phyloP scores from a whole-genome alignment of 805 yeast species.

The Tetrapisispora fleetii region DNA sequence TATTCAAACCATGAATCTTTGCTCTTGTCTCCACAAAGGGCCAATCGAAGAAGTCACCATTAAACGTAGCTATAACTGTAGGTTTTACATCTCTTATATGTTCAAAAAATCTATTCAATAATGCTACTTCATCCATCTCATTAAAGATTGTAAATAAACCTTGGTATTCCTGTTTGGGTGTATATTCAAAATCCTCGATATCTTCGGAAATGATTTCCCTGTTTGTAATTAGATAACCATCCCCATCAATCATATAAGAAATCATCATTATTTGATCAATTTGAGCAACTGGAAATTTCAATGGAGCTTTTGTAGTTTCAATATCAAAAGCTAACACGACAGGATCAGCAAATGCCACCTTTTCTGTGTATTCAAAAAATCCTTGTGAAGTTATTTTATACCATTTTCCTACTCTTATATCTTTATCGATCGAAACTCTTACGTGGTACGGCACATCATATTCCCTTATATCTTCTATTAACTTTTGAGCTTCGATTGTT shows the following conservation, averaged over 20 bases:
- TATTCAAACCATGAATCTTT: slow-evolving; percentile 68
- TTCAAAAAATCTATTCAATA: slow-evolving; percentile 71
- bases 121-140: slow-evolving; percentile 72
- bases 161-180: slow-evolving; percentile 93
- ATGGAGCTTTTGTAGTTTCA: slow-evolving; percentile 93
- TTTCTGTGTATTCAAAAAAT: slow-evolving; percentile 46
- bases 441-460: slow-evolving; percentile 96
- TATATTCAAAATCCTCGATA: slow-evolving; percentile 93
- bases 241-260: slow-evolving; percentile 98
- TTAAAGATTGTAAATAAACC: slow-evolving; percentile 86
- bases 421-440: slow-evolving; percentile 84
- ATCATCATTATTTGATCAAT: slow-evolving; percentile 97
- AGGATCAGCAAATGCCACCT: slow-evolving; percentile 93
- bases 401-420: slow-evolving; percentile 93
- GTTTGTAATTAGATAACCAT: slow-evolving; percentile 87
- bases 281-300: slow-evolving; percentile 88
- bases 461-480: slow-evolving; percentile 74
- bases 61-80: slow-evolving; percentile 94
- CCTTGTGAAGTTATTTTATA: slow-evolving; percentile 65
- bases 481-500: slow-evolving; percentile 46
- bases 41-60: slow-evolving; percentile 99
- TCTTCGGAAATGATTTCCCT: slow-evolving; percentile 90
- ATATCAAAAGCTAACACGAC: slow-evolving; percentile 95
- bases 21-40: slow-evolving; percentile 93
- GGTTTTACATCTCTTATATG: slow-evolving; percentile 84